Base-by-base conservation (phyloP, 331 rosid genomes). In the Rosa hybrid region DNA sequence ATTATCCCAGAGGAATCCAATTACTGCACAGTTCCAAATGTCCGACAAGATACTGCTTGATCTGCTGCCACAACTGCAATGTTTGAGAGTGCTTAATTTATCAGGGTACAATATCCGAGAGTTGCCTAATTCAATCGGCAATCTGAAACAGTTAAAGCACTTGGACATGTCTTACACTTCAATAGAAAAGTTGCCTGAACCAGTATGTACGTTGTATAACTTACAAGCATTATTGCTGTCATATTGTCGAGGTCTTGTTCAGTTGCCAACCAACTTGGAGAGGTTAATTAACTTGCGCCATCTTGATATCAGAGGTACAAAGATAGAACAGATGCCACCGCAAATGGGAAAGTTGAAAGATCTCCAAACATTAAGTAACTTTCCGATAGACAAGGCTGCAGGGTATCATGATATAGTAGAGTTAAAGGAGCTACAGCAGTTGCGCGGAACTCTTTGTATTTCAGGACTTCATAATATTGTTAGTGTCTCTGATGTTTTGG, bases 261-360 rank as follows among this genome's bases (percentile, higher is more conserved):
- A 38, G 63, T 41, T 78, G 6, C 81, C 81, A 44, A 5, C 54
- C 9, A 50, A 46, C 17, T 21, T 77, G 57, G 59, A 8, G 63
- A 65, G 27, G 21, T 27, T 64, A 16, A 45, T 77, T 44, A 77
- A 64, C 63, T 65, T 77, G 30, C 73, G 73, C 3, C 62, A 60
- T 48, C 80, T 77, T 63, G 80, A 77, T 64, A 63, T 77, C 27
- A 49, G 39, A 41, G 8, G 25, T 10, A 77, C 80, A 62, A 72
- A 72, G 62, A 16, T 77, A 46, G 57, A 42, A 17, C 50, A 27
- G 62, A 77, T 77, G 80, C 80, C 80, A 30, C 46, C 72, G 11
- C 12, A 34, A 34, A 34, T 77, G 21, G 45, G 59, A 3, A 44
- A 48, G n/a, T 65, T 77, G 60, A 64, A 48, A 30, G 57, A 64